Evolutionary conservation across 2,329 filamentous ascomycete species (phyloP).

Genomic region (Blastomyces parvus): DNA sequence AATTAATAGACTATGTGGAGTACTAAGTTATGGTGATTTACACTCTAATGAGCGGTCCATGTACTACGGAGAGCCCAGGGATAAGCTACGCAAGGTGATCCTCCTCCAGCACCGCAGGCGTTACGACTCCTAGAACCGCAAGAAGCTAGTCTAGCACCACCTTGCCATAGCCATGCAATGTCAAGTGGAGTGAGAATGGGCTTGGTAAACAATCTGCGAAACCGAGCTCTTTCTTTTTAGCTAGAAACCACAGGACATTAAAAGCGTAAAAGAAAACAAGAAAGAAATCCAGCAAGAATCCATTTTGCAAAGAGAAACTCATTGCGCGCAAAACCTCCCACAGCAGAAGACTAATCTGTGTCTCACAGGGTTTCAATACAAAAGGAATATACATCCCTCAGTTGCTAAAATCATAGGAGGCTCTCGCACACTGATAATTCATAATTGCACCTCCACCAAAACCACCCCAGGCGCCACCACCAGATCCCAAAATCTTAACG

Average conservation of each 20-base stretch:
- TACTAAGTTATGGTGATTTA: neutral
- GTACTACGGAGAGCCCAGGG: neutral
- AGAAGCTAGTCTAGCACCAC: neutral
- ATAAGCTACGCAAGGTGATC: neutral
- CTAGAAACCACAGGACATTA: constrained; percentile 4
- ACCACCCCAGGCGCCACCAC: neutral
- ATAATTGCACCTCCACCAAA: constrained; percentile 1
- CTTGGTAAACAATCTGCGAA: neutral
- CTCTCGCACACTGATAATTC: constrained; percentile 6
- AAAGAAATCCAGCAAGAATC: neutral
- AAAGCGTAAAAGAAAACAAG: constrained; percentile 5
- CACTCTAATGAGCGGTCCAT: neutral
- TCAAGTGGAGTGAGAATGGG: neutral
- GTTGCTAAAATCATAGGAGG: constrained; percentile 3
- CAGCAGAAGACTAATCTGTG: constrained; percentile 2
- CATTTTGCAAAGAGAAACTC: constrained; percentile 7
- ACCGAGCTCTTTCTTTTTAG: neutral
- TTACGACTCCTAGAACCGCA: neutral
- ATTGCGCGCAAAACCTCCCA: neutral
- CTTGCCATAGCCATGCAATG: neutral
- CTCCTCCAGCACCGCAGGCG: neutral
- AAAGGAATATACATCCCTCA: neutral
- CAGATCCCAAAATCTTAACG: constrained; percentile 50
- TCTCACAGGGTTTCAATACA: neutral
- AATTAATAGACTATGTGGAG: neutral